A percentile compares a stretch with the other conserved stretches of the same genome.
Evolutionary conservation across 176 grass and related monocot genomes (phyloP).

Genomic region (Pontederia crassipes): DNA sequence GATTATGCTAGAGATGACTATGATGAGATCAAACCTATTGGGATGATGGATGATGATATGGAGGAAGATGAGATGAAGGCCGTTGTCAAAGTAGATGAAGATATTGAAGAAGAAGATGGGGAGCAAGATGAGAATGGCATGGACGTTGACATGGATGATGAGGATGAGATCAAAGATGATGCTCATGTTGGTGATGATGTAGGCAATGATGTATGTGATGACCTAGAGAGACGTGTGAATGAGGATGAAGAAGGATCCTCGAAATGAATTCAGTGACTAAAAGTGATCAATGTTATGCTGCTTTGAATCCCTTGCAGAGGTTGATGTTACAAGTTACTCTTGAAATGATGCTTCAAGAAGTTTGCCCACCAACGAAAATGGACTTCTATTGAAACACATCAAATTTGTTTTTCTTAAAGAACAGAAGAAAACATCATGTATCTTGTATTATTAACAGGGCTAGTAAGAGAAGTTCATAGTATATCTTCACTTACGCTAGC

Average conservation of each 20-base stretch:
- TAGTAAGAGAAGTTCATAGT: too few relatives aligned
- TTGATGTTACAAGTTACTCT: too few relatives aligned
- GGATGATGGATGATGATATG: slow-evolving; percentile 32
- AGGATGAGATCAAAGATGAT: slow-evolving; percentile 28
- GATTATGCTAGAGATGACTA: slow-evolving; percentile 34
- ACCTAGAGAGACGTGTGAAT: slow-evolving; percentile 33
- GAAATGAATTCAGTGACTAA: slow-evolving; percentile 61
- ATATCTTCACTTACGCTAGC: too few relatives aligned
- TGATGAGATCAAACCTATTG: slow-evolving; percentile 21
- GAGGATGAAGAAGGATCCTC: slow-evolving; percentile 28
- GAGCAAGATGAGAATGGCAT: slow-evolving; percentile 15
- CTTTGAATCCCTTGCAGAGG: too few relatives aligned
- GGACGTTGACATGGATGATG: slow-evolving; percentile 41
- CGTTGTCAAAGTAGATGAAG: slow-evolving; percentile 23
- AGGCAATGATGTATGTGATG: too few relatives aligned
- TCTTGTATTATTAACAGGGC: too few relatives aligned
- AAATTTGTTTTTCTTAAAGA: too few relatives aligned
- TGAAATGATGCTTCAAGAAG: too few relatives aligned
- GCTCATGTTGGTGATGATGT: slow-evolving; percentile 44
- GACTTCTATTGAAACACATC: too few relatives aligned
- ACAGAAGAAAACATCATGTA: too few relatives aligned
- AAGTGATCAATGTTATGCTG: too few relatives aligned
- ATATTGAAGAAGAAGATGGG: slow-evolving; percentile 38
- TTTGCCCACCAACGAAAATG: too few relatives aligned
- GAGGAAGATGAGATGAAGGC: slow-evolving; percentile 36